These are phyloP conservation scores for Camelina hispida DNA, from an alignment of 345 rosid species.

Conservation along the genomic window DNA sequence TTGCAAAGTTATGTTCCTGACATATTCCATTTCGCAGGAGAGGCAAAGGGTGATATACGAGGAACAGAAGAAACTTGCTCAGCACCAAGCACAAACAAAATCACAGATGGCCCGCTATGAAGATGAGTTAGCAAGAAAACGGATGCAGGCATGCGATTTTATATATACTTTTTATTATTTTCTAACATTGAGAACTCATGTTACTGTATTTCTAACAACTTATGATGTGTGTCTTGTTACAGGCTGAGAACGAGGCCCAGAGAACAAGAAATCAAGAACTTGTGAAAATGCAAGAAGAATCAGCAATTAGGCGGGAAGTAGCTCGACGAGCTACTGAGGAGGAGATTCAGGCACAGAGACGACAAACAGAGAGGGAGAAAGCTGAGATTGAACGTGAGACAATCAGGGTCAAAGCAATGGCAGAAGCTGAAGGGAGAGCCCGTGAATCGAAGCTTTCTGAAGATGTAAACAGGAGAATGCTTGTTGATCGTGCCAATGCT, in stretches of 20 bases:
- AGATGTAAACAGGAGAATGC: slow-evolving; percentile 87
- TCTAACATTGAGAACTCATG: neutral
- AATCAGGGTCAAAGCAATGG: slow-evolving; percentile 87
- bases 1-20: slow-evolving; percentile 27
- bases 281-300: slow-evolving; percentile 91
- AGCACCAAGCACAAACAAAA: slow-evolving; percentile 90
- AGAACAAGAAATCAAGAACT: slow-evolving; percentile 95
- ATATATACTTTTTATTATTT: neutral
- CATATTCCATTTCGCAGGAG: slow-evolving; percentile 59
- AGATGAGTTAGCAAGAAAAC: slow-evolving; percentile 91
- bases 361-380: slow-evolving; percentile 95
- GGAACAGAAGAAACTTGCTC: slow-evolving; percentile 89
- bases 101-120: slow-evolving; percentile 96
- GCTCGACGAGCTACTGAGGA: slow-evolving; percentile 94
- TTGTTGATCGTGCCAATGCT: slow-evolving; percentile 95
- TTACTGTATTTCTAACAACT: slow-evolving; percentile 11
- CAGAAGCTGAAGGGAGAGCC: slow-evolving; percentile 99
- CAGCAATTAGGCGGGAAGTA: slow-evolving; percentile 83
- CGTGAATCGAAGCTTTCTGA: slow-evolving; percentile 96
- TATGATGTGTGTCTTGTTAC: slow-evolving; percentile 41
- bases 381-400: slow-evolving; percentile 99
- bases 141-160: slow-evolving; percentile 82
- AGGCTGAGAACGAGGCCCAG: slow-evolving; percentile 91
- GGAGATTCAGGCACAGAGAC: slow-evolving; percentile 90
- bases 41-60: slow-evolving; percentile 85